Conservation (phyloP, 441 rosid genomes). For the Syzygium syzygioides region DNA sequence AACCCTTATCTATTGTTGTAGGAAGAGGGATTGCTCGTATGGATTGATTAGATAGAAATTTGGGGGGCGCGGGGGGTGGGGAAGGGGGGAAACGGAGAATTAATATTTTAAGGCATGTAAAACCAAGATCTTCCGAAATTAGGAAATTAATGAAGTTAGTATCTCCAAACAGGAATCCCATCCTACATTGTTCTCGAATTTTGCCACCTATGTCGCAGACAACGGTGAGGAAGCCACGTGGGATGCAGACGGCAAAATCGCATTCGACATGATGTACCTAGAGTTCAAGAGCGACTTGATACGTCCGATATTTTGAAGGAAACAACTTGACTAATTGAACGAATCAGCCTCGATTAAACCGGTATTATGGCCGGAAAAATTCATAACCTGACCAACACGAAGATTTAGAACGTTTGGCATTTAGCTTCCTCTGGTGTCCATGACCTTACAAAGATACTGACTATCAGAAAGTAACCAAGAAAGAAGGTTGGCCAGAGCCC, state of each 20-base stretch:
- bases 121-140: not conserved
- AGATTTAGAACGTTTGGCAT: not conserved
- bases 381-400: not conserved
- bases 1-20: too few species aligned
- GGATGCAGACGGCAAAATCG: not conserved
- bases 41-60: not conserved
- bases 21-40: not conserved
- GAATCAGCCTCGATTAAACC: not conserved
- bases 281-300: not conserved
- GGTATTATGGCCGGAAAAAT: not conserved
- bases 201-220: not conserved
- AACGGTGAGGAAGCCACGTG: not conserved
- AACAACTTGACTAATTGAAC: not conserved
- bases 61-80: too few species aligned
- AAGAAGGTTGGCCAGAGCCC: not conserved
- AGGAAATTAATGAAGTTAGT: not conserved
- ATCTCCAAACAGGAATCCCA: not conserved
- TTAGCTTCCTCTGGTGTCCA: not conserved
- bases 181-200: not conserved
- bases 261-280: not conserved
- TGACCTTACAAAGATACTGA: not conserved
- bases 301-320: not conserved
- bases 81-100: too few species aligned
- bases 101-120: not conserved
- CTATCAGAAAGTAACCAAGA: not conserved